Percentiles rank a stretch among this genome's conserved stretches.
Evolutionary conservation across 306 rosid species (phyloP).

Genomic region (Prunus armeniaca): DNA sequence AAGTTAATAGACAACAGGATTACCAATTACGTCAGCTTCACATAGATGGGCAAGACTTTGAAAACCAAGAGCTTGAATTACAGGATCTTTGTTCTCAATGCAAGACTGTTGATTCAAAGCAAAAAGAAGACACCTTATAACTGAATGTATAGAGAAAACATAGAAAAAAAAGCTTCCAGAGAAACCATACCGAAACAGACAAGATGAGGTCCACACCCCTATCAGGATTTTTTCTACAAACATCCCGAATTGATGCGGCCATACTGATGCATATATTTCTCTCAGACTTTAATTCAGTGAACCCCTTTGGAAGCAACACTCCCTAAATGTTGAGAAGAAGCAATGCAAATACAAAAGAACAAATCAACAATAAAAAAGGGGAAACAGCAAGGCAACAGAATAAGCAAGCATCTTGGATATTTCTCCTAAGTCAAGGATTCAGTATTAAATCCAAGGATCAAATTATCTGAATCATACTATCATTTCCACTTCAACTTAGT

Average conservation of each 20-base stretch:
- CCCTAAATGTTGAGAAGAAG: slow-evolving; percentile 46
- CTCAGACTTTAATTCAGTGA: slow-evolving; percentile 58
- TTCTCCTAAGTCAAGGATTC: slow-evolving; percentile 10
- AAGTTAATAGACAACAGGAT: slow-evolving; percentile 24
- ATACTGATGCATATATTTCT: slow-evolving; percentile 70
- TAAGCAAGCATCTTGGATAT: neutral
- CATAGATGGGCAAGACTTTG: slow-evolving; percentile 96
- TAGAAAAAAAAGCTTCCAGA: slow-evolving; percentile 12
- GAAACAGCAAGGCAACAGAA: slow-evolving; percentile 17
- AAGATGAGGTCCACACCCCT: slow-evolving; percentile 94
- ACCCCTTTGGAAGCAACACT: slow-evolving; percentile 60
- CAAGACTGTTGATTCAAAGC: slow-evolving; percentile 56
- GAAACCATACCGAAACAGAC: slow-evolving; percentile 79
- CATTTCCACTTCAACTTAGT: slow-evolving; percentile 3
- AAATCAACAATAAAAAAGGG: slow-evolving; percentile 7
- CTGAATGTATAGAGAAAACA: slow-evolving; percentile 28
- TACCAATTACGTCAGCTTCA: slow-evolving; percentile 92
- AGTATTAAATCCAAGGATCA: neutral
- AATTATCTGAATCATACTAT: neutral
- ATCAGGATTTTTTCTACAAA: slow-evolving; percentile 84
- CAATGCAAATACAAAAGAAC: slow-evolving; percentile 20
- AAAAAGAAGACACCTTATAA: slow-evolving; percentile 26
- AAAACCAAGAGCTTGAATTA: slow-evolving; percentile 80
- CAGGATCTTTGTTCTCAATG: slow-evolving; percentile 75
- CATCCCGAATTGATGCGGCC: slow-evolving; percentile 90